phyloP scores from a whole-genome alignment of 306 rosid species.

The Rosa rugosa region DNA sequence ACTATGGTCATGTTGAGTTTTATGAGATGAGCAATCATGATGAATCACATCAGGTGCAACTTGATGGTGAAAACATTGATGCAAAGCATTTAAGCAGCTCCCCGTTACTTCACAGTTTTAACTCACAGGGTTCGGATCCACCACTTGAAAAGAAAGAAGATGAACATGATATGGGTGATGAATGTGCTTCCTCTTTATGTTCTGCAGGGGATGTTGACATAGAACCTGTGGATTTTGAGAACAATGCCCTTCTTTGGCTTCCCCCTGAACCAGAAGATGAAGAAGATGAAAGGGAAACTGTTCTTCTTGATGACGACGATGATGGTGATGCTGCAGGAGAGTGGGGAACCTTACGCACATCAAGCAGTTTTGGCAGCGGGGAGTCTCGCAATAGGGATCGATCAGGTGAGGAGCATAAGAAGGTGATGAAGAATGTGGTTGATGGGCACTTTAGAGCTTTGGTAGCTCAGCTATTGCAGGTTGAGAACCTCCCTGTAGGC shows the following conservation, averaged over 20 bases:
- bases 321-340: constrained; percentile 70
- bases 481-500: constrained; percentile 72
- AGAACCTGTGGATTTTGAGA: constrained; percentile 93
- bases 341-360: constrained; percentile 66
- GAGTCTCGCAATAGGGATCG: constrained; percentile 65
- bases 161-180: constrained; percentile 61
- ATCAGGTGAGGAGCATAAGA: constrained; percentile 72
- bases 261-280: constrained; percentile 98
- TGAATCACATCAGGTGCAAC: constrained; percentile 50
- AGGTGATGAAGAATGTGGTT: constrained; percentile 77
- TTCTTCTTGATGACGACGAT: constrained; percentile 66
- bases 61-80: constrained; percentile 44
- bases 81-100: constrained; percentile 37
- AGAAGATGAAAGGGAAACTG: constrained; percentile 82
- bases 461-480: constrained; percentile 86
- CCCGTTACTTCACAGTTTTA: constrained; percentile 45
- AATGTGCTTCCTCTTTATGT: constrained; percentile 59
- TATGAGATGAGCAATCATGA: constrained; percentile 51
- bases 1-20: constrained; percentile 53
- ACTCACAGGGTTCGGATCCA: constrained; percentile 47
- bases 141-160: constrained; percentile 44
- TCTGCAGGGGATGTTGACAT: constrained; percentile 48
- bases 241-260: constrained; percentile 92
- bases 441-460: constrained; percentile 95
- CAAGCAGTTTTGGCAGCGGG: constrained; percentile 76